Evolutionary conservation across 78 protist genomes (phyloP).

Genomic region (Chrysochromulina tobinii): DNA sequence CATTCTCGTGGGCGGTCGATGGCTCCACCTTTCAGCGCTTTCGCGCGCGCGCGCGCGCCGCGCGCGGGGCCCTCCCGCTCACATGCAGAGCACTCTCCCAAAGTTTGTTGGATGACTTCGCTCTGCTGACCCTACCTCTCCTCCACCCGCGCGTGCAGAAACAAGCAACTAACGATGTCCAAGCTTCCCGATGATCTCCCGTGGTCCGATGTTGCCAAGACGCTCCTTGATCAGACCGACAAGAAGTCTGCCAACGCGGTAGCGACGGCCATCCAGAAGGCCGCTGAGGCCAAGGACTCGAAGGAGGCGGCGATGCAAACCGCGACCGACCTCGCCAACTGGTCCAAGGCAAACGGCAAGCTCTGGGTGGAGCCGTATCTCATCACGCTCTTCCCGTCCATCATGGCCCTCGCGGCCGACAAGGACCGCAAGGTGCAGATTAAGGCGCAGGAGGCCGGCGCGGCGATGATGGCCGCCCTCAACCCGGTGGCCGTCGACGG

Average conservation of each 20-base stretch:
- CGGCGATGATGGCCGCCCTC: conserved; percentile 3
- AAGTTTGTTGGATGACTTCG: no score
- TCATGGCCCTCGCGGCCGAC: conserved; percentile 10
- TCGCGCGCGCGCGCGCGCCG: no score
- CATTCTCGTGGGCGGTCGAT: no score
- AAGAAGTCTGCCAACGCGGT: neutral
- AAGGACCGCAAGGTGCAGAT: conserved; percentile 20
- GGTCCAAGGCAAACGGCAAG: neutral
- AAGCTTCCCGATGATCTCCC: conserved; percentile 12
- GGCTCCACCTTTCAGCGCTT: no score
- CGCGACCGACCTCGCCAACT: neutral
- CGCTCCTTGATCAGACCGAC: neutral
- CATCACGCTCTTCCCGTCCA: neutral
- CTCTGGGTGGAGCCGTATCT: neutral
- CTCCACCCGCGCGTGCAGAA: no score
- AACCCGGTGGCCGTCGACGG: conserved; percentile 17
- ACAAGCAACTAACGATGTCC: neutral
- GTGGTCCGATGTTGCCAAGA: neutral
- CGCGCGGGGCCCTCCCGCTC: no score
- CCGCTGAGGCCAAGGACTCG: neutral
- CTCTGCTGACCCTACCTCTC: no score
- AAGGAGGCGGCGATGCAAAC: neutral
- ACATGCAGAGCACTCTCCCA: no score
- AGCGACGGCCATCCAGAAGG: neutral
- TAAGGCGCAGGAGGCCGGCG: conserved; percentile 10